Conservation (phyloP, 495 filamentous ascomycete genomes). For the Aspergillus ellipticus region DNA sequence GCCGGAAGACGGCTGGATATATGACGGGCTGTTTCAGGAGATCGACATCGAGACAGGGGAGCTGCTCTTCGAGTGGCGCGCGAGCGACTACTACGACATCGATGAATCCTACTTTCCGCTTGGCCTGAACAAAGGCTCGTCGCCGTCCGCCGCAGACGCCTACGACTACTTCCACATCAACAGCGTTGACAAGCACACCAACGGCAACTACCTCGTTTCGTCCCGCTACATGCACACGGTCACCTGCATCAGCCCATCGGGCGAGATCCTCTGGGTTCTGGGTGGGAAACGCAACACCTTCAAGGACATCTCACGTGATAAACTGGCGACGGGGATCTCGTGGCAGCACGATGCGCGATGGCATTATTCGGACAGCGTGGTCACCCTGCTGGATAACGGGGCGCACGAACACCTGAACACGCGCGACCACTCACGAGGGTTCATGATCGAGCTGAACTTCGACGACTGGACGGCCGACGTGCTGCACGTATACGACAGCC, state of each 20-base stretch:
- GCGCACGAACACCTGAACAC: slow-evolving; percentile 17
- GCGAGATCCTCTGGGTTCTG: slow-evolving; percentile 52
- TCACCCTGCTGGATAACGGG: slow-evolving; percentile 45
- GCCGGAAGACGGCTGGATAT: slow-evolving; percentile 40
- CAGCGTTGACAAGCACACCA: slow-evolving; percentile 51
- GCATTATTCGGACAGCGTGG: slow-evolving; percentile 22
- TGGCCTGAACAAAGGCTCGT: slow-evolving; percentile 18
- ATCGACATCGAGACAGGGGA: slow-evolving; percentile 40
- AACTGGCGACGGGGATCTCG: slow-evolving; percentile 28
- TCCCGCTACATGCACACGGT: slow-evolving; percentile 47
- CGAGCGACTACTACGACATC: slow-evolving; percentile 25
- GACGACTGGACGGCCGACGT: slow-evolving; percentile 23
- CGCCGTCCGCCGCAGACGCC: slow-evolving; percentile 12
- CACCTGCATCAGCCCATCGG: slow-evolving; percentile 44
- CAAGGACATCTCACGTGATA: slow-evolving; percentile 7
- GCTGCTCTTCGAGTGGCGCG: slow-evolving; percentile 41
- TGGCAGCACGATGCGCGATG: slow-evolving; percentile 52
- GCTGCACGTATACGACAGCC: slow-evolving; percentile 29
- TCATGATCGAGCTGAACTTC: slow-evolving; percentile 28
- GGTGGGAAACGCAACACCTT: slow-evolving; percentile 43
- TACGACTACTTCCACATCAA: slow-evolving; percentile 58
- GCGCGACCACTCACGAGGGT: background rate
- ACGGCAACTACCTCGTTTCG: slow-evolving; percentile 54
- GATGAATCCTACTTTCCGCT: slow-evolving; percentile 22
- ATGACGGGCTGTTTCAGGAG: slow-evolving; percentile 43